Conservation (phyloP, 169 alveolate genomes). For the Perkinsus olseni region DNA sequence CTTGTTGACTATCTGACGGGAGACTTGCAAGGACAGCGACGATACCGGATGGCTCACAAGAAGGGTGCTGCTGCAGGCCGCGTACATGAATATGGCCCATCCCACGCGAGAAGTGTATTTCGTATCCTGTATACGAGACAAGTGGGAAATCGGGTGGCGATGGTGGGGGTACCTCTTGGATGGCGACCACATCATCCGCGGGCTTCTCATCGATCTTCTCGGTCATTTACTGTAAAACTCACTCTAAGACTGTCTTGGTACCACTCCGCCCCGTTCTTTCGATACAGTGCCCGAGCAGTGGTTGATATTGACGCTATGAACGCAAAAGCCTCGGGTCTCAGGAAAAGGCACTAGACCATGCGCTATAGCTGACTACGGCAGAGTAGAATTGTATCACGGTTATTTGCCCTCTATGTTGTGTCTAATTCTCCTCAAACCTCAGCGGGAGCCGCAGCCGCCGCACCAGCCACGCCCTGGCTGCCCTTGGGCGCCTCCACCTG, state of each 20-base stretch:
- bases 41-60: background rate
- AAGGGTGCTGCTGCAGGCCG: background rate
- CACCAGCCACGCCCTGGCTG: background rate
- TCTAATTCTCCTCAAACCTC: background rate
- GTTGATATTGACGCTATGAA: no score
- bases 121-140: constrained; percentile 57
- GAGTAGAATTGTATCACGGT: no score
- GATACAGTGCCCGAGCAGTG: no score
- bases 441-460: background rate
- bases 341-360: no score
- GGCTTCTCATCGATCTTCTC: no score
- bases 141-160: no score
- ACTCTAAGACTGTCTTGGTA: no score
- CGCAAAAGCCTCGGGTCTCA: no score
- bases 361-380: no score
- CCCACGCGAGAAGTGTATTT: background rate
- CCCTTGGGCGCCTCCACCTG: background rate
- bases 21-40: background rate
- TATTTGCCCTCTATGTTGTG: background rate
- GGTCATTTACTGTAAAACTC: no score
- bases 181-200: no score
- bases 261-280: no score
- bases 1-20: background rate
- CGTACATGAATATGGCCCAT: background rate
- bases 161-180: background rate